Conservation (phyloP, 495 filamentous ascomycete species). For the Daldinia grandis region DNA sequence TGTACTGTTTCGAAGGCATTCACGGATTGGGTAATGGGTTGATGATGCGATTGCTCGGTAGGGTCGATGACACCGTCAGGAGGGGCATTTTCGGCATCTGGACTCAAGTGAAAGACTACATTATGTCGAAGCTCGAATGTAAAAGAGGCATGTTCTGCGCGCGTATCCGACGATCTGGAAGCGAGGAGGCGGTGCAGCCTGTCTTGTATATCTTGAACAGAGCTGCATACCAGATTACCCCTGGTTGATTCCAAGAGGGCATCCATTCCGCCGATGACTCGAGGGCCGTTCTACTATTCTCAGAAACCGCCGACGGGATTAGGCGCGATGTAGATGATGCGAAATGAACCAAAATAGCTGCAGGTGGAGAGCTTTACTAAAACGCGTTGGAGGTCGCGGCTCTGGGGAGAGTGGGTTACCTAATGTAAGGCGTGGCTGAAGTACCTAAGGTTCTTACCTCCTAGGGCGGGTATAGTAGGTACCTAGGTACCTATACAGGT, state of each 20-base stretch:
- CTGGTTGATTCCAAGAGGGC: slow-evolving; percentile 46
- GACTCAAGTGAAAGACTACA: slow-evolving; percentile 47
- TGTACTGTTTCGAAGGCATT: slow-evolving; percentile 51
- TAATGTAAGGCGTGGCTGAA: slow-evolving; percentile 1
- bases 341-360: slow-evolving; percentile 8
- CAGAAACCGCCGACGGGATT: slow-evolving; percentile 3
- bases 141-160: slow-evolving; percentile 52
- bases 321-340: slow-evolving; percentile 19
- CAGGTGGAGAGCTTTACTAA: slow-evolving; percentile 23
- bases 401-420: neutral
- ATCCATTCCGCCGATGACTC: slow-evolving; percentile 45
- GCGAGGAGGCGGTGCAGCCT: slow-evolving; percentile 48
- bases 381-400: slow-evolving; percentile 26
- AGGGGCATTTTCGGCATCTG: slow-evolving; percentile 45
- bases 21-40: slow-evolving; percentile 33
- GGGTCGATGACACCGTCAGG: slow-evolving; percentile 40
- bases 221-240: slow-evolving; percentile 48
- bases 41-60: slow-evolving; percentile 38
- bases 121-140: slow-evolving; percentile 51
- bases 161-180: slow-evolving; percentile 48
- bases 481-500: too few relatives aligned
- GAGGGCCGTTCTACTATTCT: neutral
- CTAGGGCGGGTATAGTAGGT: too few relatives aligned
- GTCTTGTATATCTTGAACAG: slow-evolving; percentile 51
- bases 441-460: too few relatives aligned